A percentile compares a stretch with the other conserved stretches of the same genome.
These are phyloP conservation scores for Lodderomyces metapsilosis DNA, from an alignment of 1,139 yeast genomes.

Conservation along the genomic window DNA sequence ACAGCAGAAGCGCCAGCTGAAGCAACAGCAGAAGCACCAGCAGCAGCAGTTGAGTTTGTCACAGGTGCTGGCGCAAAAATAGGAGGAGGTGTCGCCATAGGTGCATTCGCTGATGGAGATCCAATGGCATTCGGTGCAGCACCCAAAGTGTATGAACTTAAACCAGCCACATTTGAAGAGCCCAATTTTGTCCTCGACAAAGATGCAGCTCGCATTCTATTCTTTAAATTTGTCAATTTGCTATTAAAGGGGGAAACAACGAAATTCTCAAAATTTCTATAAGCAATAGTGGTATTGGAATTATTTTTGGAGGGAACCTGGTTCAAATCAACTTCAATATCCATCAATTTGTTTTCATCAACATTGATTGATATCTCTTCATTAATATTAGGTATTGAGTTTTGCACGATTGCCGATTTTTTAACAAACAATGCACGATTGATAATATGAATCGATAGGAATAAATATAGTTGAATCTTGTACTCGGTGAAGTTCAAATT, in stretches of 20 bases:
- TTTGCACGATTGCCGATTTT: slow-evolving; percentile 13
- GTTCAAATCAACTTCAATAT: slow-evolving; percentile 13
- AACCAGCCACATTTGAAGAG: slow-evolving; percentile 6
- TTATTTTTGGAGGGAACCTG: slow-evolving; percentile 7
- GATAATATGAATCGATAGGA: slow-evolving; percentile 16
- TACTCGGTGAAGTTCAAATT: slow-evolving; percentile 11
- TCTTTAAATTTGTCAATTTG: slow-evolving; percentile 16
- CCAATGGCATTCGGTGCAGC: slow-evolving; percentile 10
- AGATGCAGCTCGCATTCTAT: slow-evolving; percentile 15
- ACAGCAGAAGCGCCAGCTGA: too few relatives aligned
- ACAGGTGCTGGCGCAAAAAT: slow-evolving; percentile 12
- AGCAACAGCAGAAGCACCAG: too few relatives aligned
- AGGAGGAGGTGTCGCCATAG: slow-evolving; percentile 9
- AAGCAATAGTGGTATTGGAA: slow-evolving; percentile 39
- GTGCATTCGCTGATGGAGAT: slow-evolving; percentile 9
- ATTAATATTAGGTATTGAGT: slow-evolving; percentile 15
- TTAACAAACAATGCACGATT: slow-evolving; percentile 13
- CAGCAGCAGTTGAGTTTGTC: slow-evolving; percentile 7
- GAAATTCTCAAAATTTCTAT: slow-evolving; percentile 56
- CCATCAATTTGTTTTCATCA: slow-evolving; percentile 15
- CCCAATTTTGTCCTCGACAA: slow-evolving; percentile 11
- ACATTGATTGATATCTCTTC: slow-evolving; percentile 14
- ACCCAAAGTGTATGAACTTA: slow-evolving; percentile 13
- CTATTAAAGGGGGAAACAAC: slow-evolving; percentile 42
- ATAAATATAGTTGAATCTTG: slow-evolving; percentile 14